These are phyloP conservation scores for Aspergillus haitiensis DNA, from an alignment of 495 filamentous ascomycete species.

Conservation along the genomic window DNA sequence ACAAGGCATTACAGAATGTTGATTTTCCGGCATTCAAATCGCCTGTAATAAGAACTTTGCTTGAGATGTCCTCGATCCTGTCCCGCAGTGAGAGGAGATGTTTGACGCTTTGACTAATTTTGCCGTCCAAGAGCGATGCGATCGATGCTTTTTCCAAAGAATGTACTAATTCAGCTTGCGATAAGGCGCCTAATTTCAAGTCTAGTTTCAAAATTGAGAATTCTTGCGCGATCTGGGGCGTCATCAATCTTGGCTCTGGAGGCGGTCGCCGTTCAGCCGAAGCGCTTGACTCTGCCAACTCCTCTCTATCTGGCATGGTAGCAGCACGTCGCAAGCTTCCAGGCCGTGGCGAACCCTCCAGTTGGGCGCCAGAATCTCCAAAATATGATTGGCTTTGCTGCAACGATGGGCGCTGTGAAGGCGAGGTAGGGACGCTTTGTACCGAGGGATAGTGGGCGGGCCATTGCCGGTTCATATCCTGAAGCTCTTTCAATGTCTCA, in stretches of 20 bases:
- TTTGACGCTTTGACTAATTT: slow-evolving; percentile 88
- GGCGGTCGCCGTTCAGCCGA: slow-evolving; percentile 56
- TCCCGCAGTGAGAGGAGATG: slow-evolving; percentile 85
- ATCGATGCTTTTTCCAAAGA: slow-evolving; percentile 92
- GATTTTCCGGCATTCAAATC: slow-evolving; percentile 98
- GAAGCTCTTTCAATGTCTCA: slow-evolving; percentile 75
- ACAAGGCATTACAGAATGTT: slow-evolving; percentile 94
- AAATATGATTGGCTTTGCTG: slow-evolving; percentile 54
- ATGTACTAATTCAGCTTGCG: slow-evolving; percentile 89
- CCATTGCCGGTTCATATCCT: slow-evolving; percentile 88
- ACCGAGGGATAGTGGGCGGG: slow-evolving; percentile 93
- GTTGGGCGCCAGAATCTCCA: slow-evolving; percentile 32
- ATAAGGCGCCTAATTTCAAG: slow-evolving; percentile 80
- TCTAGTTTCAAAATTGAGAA: slow-evolving; percentile 95
- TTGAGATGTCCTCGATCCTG: slow-evolving; percentile 94
- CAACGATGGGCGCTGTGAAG: slow-evolving; percentile 45
- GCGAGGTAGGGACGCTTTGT: slow-evolving; percentile 55
- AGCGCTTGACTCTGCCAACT: slow-evolving; percentile 69
- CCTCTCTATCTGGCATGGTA: slow-evolving; percentile 64
- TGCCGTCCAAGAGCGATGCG: slow-evolving; percentile 86
- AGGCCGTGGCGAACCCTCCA: slow-evolving; percentile 49
- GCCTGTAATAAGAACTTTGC: slow-evolving; percentile 96
- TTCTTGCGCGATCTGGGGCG: slow-evolving; percentile 90
- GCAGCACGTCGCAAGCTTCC: slow-evolving; percentile 62
- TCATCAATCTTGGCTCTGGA: slow-evolving; percentile 74